Evolutionary conservation across 768 basidiomycete genomes (phyloP).

Genomic region (Tylopilus felleus): DNA sequence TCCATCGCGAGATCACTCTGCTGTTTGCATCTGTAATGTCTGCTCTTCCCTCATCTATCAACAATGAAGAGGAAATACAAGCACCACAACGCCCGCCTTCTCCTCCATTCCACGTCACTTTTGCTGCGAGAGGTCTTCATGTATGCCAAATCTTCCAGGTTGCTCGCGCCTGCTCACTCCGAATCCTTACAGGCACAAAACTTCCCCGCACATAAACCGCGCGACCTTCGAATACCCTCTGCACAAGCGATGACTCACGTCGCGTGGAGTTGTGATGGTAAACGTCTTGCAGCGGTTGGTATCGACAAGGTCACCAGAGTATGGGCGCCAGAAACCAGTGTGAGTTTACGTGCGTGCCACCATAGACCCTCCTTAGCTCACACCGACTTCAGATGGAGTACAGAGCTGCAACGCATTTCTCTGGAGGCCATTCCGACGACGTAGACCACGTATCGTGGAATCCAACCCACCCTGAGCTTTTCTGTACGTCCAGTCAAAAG

Average conservation of each 20-base stretch:
- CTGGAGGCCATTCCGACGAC: constrained; percentile 73
- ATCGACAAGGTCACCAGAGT: constrained; percentile 74
- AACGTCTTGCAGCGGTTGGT: constrained; percentile 76
- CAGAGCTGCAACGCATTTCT: constrained; percentile 59
- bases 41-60: constrained; percentile 15
- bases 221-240: constrained; percentile 66
- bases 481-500: constrained; percentile 75
- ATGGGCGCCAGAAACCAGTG: constrained; percentile 79
- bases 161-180: constrained; percentile 13
- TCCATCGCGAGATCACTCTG: constrained; percentile 1
- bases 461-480: constrained; percentile 80
- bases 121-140: constrained; percentile 67
- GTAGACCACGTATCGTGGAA: constrained; percentile 83
- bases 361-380: neutral
- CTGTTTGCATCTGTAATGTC: constrained; percentile 23
- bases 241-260: constrained; percentile 69
- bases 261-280: constrained; percentile 83
- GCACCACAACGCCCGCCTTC: constrained; percentile 62
- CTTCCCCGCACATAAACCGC: constrained; percentile 76
- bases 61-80: constrained; percentile 55
- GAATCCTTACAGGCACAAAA: constrained; percentile 55
- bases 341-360: constrained; percentile 35
- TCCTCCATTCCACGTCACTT: constrained; percentile 67
- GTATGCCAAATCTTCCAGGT: constrained; percentile 38
- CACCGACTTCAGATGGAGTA: constrained; percentile 54